Evolutionary conservation across 164 flowering plant species (phyloP).

Genomic region (Chimonanthus praecox): DNA sequence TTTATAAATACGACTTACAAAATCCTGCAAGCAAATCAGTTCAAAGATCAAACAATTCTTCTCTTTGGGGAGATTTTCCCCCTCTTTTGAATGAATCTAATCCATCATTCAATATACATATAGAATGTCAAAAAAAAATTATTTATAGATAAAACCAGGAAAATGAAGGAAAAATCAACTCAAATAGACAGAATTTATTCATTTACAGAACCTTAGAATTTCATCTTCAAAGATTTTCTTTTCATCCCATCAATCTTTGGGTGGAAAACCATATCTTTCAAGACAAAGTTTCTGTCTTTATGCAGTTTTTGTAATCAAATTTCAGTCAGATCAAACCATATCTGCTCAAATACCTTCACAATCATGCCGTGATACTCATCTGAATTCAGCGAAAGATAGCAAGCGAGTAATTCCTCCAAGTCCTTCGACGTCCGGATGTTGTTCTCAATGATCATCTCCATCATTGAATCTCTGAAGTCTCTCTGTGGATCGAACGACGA

Average conservation of each 20-base stretch:
- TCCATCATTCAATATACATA: too few species aligned
- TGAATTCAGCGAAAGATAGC: constrained; percentile 69
- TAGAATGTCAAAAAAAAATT: too few species aligned
- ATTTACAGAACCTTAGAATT: neutral
- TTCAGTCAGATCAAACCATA: constrained; percentile 54
- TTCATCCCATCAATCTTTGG: too few species aligned
- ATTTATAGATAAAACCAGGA: too few species aligned
- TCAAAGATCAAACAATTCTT: too few species aligned
- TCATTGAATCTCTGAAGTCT: constrained; percentile 87
- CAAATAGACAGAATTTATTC: neutral
- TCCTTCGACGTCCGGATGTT: constrained; percentile 46
- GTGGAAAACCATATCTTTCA: too few species aligned
- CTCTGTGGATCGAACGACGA: constrained; percentile 52
- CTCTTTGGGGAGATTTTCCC: too few species aligned
- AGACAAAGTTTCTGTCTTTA: too few species aligned
- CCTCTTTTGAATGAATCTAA: too few species aligned
- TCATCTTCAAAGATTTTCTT: neutral
- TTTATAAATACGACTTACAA: too few species aligned
- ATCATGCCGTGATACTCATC: constrained; percentile 75
- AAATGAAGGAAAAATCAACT: too few species aligned
- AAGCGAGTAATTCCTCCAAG: constrained; percentile 75
- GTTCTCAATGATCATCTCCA: constrained; percentile 78
- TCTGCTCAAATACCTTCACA: constrained; percentile 66
- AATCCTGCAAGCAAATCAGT: too few species aligned
- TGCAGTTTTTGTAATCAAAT: neutral